Conservation (phyloP, 805 yeast species). For the Suhomyces tanzawaensis region DNA sequence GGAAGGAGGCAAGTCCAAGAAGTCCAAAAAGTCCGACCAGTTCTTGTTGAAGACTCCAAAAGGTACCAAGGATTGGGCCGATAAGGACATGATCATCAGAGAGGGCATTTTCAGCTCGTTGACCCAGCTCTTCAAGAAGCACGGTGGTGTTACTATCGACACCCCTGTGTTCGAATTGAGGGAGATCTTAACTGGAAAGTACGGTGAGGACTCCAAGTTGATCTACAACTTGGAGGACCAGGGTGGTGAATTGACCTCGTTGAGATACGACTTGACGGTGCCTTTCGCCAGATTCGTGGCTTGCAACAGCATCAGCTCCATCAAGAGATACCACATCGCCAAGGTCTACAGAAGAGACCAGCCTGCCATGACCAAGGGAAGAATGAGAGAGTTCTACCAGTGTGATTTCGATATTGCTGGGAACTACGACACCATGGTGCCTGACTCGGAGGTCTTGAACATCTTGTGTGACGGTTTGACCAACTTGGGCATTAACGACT, state of each 20-base stretch:
- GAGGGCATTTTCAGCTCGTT: conserved; percentile 79
- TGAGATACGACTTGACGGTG: conserved; percentile 95
- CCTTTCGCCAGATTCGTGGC: conserved; percentile 98
- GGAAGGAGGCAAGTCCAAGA: conserved; percentile 27
- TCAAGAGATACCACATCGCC: conserved; percentile 95
- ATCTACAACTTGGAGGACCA: conserved; percentile 96
- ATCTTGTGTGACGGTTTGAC: conserved; percentile 82
- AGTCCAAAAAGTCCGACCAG: conserved; percentile 48
- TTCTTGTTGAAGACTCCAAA: conserved; percentile 91
- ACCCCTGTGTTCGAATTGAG: conserved; percentile 97
- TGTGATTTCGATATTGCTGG: conserved; percentile 99
- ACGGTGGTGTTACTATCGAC: conserved; percentile 97
- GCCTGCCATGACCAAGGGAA: conserved; percentile 99
- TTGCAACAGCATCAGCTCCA: conserved; percentile 83
- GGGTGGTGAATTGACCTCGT: conserved; percentile 95
- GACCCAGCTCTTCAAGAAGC: conserved; percentile 78
- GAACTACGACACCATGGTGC: conserved; percentile 86
- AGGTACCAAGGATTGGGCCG: conserved; percentile 98
- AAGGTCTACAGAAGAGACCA: conserved; percentile 99
- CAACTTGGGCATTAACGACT: conserved; percentile 80
- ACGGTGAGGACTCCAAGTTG: conserved; percentile 97
- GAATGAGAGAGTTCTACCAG: conserved; percentile 99
- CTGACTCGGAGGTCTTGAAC: conserved; percentile 87
- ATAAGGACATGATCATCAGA: conserved; percentile 93
- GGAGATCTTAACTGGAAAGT: conserved; percentile 93